Evolutionary conservation across 83 land plant species (phyloP).

Genomic region (Isoetes engelmannii): DNA sequence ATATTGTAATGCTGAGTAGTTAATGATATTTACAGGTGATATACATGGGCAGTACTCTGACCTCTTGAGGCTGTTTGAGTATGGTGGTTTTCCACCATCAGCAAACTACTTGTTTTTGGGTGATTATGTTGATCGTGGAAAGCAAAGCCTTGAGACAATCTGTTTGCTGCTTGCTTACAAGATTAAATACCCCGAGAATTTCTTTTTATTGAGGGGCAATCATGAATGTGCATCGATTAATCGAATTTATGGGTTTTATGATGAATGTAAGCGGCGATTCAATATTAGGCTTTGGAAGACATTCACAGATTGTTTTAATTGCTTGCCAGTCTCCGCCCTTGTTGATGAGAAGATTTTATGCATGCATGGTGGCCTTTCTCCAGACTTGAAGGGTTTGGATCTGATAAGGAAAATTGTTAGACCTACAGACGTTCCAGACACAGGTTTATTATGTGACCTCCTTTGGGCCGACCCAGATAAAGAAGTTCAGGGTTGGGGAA

Average conservation of each 20-base stretch:
- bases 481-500: slow-evolving; percentile 32
- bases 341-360: slow-evolving; percentile 33
- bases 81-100: slow-evolving; percentile 33
- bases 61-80: slow-evolving; percentile 16
- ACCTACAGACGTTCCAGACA: slow-evolving; percentile 35
- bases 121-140: slow-evolving; percentile 48
- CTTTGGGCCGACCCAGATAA: slow-evolving; percentile 38
- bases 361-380: slow-evolving; percentile 40
- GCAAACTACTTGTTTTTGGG: slow-evolving; percentile 42
- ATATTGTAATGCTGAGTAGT: background rate
- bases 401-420: slow-evolving; percentile 23
- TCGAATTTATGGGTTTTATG: slow-evolving; percentile 36
- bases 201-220: slow-evolving; percentile 22
- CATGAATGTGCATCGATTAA: slow-evolving; percentile 30
- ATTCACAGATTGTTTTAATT: slow-evolving; percentile 31
- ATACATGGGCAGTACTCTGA: slow-evolving; percentile 17
- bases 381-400: slow-evolving; percentile 31
- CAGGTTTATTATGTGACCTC: slow-evolving; percentile 32
- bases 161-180: slow-evolving; percentile 36
- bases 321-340: slow-evolving; percentile 30
- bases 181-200: slow-evolving; percentile 26
- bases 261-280: slow-evolving; percentile 37
- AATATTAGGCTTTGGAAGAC: slow-evolving; percentile 36
- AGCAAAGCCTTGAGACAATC: slow-evolving; percentile 46
- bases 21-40: background rate